These are phyloP conservation scores for Curvularia lunata DNA, from an alignment of 2,329 filamentous ascomycete species.

Conservation along the genomic window DNA sequence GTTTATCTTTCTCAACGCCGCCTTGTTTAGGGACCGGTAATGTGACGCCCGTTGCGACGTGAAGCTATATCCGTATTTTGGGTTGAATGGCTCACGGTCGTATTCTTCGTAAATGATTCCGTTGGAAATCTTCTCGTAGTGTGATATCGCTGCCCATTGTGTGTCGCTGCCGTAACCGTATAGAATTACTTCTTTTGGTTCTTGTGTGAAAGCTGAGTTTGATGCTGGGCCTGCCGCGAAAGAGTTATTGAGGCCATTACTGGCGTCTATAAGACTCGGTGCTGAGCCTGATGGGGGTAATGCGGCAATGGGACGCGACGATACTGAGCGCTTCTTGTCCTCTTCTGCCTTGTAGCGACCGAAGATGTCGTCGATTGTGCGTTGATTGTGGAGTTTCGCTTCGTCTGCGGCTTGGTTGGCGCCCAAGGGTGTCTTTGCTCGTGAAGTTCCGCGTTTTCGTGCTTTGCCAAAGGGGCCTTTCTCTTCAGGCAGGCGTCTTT, in stretches of 20 bases:
- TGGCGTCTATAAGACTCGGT: conserved; percentile 41
- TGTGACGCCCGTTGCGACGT: conserved; percentile 72
- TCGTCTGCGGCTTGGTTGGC: conserved; percentile 64
- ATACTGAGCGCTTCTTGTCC: conserved; percentile 38
- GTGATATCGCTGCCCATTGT: conserved; percentile 84
- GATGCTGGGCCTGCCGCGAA: conserved; percentile 39
- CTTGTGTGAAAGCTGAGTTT: conserved; percentile 53
- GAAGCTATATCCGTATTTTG: conserved; percentile 74
- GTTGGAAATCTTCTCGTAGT: conserved; percentile 81
- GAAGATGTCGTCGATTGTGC: conserved; percentile 57
- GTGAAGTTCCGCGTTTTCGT: conserved; percentile 54
- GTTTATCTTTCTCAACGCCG: conserved; percentile 80
- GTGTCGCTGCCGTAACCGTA: conserved; percentile 76
- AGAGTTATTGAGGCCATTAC: conserved; percentile 32
- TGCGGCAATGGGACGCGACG: conserved; percentile 28
- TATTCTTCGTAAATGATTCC: conserved; percentile 93
- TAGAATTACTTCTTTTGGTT: conserved; percentile 80
- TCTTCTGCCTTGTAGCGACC: conserved; percentile 41
- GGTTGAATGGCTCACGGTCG: conserved; percentile 77
- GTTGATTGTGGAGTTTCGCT: conserved; percentile 52
- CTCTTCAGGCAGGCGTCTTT: conserved; percentile 63
- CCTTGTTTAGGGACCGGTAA: conserved; percentile 69
- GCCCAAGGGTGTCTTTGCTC: conserved; percentile 62
- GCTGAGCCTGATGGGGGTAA: conserved; percentile 42
- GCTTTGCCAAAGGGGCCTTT: conserved; percentile 67